phyloP scores from a whole-genome alignment of 805 yeast genomes.

The Cyberlindnera euphorbiae region DNA sequence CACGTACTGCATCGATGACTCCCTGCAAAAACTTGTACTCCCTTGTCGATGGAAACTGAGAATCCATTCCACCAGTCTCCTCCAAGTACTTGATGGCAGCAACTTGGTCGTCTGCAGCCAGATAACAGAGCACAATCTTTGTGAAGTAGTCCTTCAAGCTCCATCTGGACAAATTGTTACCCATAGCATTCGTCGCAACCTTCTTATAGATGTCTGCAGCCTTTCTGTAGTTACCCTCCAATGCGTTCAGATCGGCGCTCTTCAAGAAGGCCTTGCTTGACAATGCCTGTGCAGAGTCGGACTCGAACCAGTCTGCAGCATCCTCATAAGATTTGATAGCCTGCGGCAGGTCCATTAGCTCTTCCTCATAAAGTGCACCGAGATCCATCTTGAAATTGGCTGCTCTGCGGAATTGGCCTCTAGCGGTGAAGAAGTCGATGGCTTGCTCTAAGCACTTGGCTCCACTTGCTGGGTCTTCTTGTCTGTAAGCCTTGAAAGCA shows the following conservation, averaged over 20 bases:
- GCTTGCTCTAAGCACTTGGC: slow-evolving; percentile 75
- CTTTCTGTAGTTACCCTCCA: slow-evolving; percentile 63
- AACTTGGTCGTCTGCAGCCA: slow-evolving; percentile 81
- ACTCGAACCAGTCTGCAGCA: slow-evolving; percentile 94
- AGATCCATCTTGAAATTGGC: slow-evolving; percentile 91
- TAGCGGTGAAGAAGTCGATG: slow-evolving; percentile 73
- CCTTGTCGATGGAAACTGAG: slow-evolving; percentile 67
- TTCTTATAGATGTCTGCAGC: slow-evolving; percentile 77
- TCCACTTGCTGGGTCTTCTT: slow-evolving; percentile 69
- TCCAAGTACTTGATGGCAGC: slow-evolving; percentile 75
- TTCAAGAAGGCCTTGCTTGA: slow-evolving; percentile 84
- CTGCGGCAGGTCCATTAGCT: slow-evolving; percentile 55
- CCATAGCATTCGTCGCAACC: slow-evolving; percentile 70
- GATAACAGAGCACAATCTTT: slow-evolving; percentile 74
- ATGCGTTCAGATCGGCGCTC: slow-evolving; percentile 84
- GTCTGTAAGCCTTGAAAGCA: slow-evolving; percentile 81
- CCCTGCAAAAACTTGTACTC: slow-evolving; percentile 68
- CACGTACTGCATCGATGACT: slow-evolving; percentile 66
- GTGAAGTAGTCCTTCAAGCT: slow-evolving; percentile 87
- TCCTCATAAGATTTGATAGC: slow-evolving; percentile 81
- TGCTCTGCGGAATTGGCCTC: slow-evolving; percentile 95
- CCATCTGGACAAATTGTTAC: slow-evolving; percentile 80
- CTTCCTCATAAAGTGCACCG: slow-evolving; percentile 80
- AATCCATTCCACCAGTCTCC: slow-evolving; percentile 64
- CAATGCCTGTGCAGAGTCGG: slow-evolving; percentile 89